These are phyloP conservation scores for Solanum appendiculatum DNA, from an alignment of 257 asterid species.

Conservation along the genomic window DNA sequence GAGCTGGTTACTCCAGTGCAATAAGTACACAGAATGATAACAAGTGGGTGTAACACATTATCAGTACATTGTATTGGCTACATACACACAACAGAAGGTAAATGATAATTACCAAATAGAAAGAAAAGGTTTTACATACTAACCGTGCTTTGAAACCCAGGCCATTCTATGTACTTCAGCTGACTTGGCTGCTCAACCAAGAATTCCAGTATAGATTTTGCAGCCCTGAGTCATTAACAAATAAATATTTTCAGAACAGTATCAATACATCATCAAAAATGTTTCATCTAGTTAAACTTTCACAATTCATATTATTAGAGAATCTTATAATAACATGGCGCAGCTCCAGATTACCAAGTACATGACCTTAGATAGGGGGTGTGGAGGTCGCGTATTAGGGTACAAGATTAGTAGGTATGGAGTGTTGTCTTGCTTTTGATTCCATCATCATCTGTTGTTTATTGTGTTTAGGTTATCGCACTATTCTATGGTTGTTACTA, in stretches of 20 bases:
- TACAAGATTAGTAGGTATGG: not conserved
- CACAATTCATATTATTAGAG: not conserved
- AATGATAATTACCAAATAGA: not conserved
- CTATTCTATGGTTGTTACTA: not conserved
- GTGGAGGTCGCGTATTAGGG: not conserved
- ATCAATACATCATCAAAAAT: not conserved
- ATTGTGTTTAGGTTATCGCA: not conserved
- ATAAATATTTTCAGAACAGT: not conserved
- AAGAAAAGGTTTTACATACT: not conserved
- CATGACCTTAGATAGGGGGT: not conserved
- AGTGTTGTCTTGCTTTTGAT: not conserved
- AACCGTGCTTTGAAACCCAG: slow-evolving; percentile 37
- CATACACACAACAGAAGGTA: not conserved
- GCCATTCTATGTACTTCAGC: slow-evolving; percentile 47
- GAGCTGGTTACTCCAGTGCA: not conserved
- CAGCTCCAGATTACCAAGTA: not conserved
- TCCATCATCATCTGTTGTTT: not conserved
- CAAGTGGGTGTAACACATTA: not conserved
- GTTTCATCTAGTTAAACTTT: not conserved
- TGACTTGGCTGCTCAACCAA: slow-evolving; percentile 40
- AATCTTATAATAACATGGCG: not conserved
- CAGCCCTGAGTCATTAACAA: slow-evolving; percentile 30
- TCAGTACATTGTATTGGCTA: not conserved
- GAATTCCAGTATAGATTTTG: slow-evolving; percentile 22
- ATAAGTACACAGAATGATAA: not conserved